A percentile compares a stretch with the other conserved stretches of the same genome.
Evolutionary conservation across 345 rosid species (phyloP).

Genomic region (Salix arbutifolia): DNA sequence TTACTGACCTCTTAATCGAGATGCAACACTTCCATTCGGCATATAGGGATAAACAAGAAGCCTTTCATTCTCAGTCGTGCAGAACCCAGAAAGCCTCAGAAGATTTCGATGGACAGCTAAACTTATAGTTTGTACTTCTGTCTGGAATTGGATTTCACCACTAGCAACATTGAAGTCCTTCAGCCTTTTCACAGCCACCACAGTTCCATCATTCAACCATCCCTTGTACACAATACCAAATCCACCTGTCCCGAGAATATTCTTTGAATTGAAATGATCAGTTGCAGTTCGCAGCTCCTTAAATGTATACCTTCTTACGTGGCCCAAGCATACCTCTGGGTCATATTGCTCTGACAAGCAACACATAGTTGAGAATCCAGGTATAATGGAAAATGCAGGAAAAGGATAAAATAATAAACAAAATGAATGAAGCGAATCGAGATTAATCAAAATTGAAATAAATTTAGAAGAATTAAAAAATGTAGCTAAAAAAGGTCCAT

Average conservation of each 20-base stretch:
- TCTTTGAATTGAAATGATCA: slow-evolving; percentile 74
- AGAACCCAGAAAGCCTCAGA: slow-evolving; percentile 91
- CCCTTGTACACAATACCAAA: slow-evolving; percentile 96
- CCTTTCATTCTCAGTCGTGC: slow-evolving; percentile 84
- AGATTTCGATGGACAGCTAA: slow-evolving; percentile 96
- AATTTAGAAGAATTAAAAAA: not conserved
- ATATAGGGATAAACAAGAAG: slow-evolving; percentile 93
- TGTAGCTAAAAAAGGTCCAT: not conserved
- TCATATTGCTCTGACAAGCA: slow-evolving; percentile 75
- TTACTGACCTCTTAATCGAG: slow-evolving; percentile 73
- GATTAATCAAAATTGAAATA: not conserved
- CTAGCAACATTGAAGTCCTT: slow-evolving; percentile 82
- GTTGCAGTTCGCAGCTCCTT: slow-evolving; percentile 94
- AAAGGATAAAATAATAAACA: not conserved
- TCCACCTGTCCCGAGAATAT: slow-evolving; percentile 90
- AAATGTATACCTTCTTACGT: slow-evolving; percentile 73
- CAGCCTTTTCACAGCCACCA: slow-evolving; percentile 96
- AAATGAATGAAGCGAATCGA: not conserved
- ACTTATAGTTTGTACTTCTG: slow-evolving; percentile 93
- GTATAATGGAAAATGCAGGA: not conserved
- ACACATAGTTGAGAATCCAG: slow-evolving; percentile 10
- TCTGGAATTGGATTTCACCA: slow-evolving; percentile 97
- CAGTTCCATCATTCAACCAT: slow-evolving; percentile 58
- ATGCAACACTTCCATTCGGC: slow-evolving; percentile 96
- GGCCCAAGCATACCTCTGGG: slow-evolving; percentile 84